These are phyloP conservation scores for Annulohypoxylon maeteangense DNA, from an alignment of 495 filamentous ascomycete species.

Conservation along the genomic window DNA sequence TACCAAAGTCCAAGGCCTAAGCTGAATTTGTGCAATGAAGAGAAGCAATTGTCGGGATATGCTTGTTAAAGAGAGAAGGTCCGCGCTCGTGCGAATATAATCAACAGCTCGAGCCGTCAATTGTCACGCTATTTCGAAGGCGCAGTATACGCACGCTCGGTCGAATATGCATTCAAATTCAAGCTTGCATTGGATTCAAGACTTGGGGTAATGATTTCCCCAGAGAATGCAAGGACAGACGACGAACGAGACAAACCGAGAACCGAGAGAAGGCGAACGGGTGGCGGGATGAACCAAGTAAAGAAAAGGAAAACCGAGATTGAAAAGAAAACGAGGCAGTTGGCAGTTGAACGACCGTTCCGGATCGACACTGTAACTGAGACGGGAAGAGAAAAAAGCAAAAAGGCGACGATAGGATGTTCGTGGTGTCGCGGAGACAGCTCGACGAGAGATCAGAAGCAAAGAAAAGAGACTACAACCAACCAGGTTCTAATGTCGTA, in stretches of 20 bases:
- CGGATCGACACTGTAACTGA: conserved; percentile 33
- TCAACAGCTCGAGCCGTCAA: conserved; percentile 29
- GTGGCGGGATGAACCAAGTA: conserved; percentile 24
- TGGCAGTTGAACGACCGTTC: conserved; percentile 20
- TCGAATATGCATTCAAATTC: conserved; percentile 30
- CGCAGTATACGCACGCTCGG: conserved; percentile 26
- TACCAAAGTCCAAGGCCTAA: conserved; percentile 13
- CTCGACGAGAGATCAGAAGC: conserved; percentile 33
- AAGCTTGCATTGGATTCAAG: neutral
- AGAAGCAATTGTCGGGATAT: conserved; percentile 24
- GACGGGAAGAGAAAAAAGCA: conserved; percentile 26
- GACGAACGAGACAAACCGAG: conserved; percentile 18
- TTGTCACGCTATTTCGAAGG: conserved; percentile 20
- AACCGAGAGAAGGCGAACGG: neutral
- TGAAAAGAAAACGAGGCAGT: conserved; percentile 15
- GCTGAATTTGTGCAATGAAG: conserved; percentile 25
- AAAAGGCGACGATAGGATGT: conserved; percentile 27
- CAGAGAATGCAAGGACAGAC: conserved; percentile 35
- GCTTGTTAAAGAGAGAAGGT: conserved; percentile 18
- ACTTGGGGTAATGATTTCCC: conserved; percentile 28
- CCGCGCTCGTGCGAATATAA: conserved; percentile 24
- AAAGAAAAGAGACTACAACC: conserved; percentile 35
- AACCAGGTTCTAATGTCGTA: conserved; percentile 43
- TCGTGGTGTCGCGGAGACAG: conserved; percentile 20
- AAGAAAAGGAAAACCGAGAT: conserved; percentile 21